Evolutionary conservation across 208 protist species (phyloP).

Genomic region (Strigomonas culicis): DNA sequence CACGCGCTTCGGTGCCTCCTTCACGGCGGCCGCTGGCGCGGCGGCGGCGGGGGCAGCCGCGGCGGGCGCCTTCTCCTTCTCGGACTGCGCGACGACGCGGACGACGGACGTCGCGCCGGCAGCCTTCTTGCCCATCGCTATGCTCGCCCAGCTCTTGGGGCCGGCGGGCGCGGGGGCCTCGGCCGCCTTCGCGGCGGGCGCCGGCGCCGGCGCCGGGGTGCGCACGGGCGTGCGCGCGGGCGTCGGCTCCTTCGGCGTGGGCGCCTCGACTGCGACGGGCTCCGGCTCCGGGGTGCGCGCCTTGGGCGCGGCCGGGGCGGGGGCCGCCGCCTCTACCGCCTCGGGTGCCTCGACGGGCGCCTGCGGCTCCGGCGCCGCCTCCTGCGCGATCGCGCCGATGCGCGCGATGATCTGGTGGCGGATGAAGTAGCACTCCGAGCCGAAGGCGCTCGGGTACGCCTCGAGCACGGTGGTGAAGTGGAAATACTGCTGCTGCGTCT

Average conservation of each 20-base stretch:
- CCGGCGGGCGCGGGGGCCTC: constrained; percentile 11
- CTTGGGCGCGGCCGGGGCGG: constrained; percentile 15
- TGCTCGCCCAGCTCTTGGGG: constrained; percentile 65
- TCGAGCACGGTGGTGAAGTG: constrained; percentile 74
- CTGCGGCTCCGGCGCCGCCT: constrained; percentile 26
- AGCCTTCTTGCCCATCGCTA: constrained; percentile 33
- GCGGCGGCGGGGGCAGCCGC: constrained; percentile 25
- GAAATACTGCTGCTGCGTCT: constrained; percentile 65
- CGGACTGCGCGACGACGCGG: constrained; percentile 29
- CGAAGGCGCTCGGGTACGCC: constrained; percentile 47
- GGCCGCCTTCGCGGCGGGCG: constrained; percentile 6
- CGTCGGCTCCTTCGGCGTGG: constrained; percentile 18
- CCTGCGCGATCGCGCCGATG: constrained; percentile 39
- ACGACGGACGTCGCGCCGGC: constrained; percentile 34
- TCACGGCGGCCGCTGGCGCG: constrained; percentile 13
- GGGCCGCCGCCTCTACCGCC: constrained; percentile 25
- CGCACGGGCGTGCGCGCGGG: constrained; percentile 18
- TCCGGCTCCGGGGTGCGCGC: constrained; percentile 12
- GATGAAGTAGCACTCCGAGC: constrained; percentile 65
- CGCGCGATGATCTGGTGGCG: constrained; percentile 76
- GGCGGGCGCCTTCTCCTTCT: constrained; percentile 5
- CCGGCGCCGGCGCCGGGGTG: constrained; percentile 9
- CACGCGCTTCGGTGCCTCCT: constrained; percentile 26
- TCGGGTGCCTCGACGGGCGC: constrained; percentile 20
- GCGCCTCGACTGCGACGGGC: constrained; percentile 11